phyloP scores from a whole-genome alignment of 1,284 basidiomycete species.

The Naganishia cerealis region DNA sequence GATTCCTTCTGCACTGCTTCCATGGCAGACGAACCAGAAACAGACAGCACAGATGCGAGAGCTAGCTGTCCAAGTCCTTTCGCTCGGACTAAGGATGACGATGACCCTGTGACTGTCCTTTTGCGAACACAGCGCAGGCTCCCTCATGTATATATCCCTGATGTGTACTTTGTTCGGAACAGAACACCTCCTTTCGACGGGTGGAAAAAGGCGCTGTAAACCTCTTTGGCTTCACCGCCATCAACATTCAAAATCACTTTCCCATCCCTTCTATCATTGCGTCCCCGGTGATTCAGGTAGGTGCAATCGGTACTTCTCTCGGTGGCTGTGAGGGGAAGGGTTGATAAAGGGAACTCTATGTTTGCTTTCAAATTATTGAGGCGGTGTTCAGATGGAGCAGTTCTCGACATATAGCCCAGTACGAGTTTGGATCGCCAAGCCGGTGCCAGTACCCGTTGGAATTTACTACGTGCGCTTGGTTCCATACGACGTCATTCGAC shows the following conservation, averaged over 20 bases:
- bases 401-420: constrained; percentile 3
- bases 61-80: not conserved
- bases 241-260: constrained; percentile 22
- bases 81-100: not conserved
- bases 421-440: not conserved
- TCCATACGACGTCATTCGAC: not conserved
- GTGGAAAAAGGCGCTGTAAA: constrained; percentile 3
- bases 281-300: constrained; percentile 14
- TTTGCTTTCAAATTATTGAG: not conserved
- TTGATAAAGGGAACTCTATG: constrained; percentile 25
- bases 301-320: not conserved
- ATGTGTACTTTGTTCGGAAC: constrained; percentile 7
- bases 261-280: constrained; percentile 25
- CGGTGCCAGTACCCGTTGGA: not conserved
- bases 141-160: constrained; percentile 5
- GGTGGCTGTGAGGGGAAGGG: not conserved
- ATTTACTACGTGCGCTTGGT: not conserved
- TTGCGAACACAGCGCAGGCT: not conserved
- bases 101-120: not conserved
- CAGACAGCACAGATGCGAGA: not conserved
- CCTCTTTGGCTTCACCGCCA: constrained; percentile 6
- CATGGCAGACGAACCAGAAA: not conserved
- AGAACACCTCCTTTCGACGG: constrained; percentile 27
- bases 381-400: constrained; percentile 9
- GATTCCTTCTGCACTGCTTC: not conserved